Base-by-base conservation (phyloP, 768 basidiomycete genomes). In the Psilocybe tampanensis region DNA sequence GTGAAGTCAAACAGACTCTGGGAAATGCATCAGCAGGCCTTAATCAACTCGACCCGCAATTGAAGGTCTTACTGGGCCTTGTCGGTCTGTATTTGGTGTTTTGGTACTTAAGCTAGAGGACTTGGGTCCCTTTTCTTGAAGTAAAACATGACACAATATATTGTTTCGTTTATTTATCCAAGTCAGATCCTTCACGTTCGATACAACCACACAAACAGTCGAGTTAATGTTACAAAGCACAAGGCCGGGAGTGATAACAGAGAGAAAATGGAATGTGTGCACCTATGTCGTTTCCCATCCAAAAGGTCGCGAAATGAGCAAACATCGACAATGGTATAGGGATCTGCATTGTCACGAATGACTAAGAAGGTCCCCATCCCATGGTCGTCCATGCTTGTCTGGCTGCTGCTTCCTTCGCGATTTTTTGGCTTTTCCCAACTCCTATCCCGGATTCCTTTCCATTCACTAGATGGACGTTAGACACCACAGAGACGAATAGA, bases 341-440 rank as follows among this genome's bases (percentile, higher is more conserved):
- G 61, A 56, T 49, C 63, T 63, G 59, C 53, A 47, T 60, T 44
- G 57, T 60, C 59, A 60, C 41, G 19, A 47, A 47, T 58, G 63
- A 64, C 66, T 63, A 62, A 59, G 61, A 51, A 56, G 58, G 55
- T 64, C 75, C 76, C 84, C 85, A 87, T 52, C 82, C 80, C 77
- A 87, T 74, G 2, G 71, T 56, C 11, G 65, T 64, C 71, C 77
- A 85, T 45, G 86, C 86, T 52, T 80, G 73, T 36, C 80, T 78
- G 29, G 85, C 86, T n/a, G 87, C 86, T 59, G 84, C 81, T 70
- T 88, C 85, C 60, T 86, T 88, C 8, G 86, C 87, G n/a, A 70
- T 45, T 60, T 88, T 89, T 68, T 86, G 85, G 55, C 76, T 88
- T 57, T 80, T 83, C 19, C 82, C 87, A 3, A 47, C 59, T 0